These are phyloP conservation scores for Oldenlandia corymbosa DNA, from an alignment of 257 asterid species.

Conservation along the genomic window DNA sequence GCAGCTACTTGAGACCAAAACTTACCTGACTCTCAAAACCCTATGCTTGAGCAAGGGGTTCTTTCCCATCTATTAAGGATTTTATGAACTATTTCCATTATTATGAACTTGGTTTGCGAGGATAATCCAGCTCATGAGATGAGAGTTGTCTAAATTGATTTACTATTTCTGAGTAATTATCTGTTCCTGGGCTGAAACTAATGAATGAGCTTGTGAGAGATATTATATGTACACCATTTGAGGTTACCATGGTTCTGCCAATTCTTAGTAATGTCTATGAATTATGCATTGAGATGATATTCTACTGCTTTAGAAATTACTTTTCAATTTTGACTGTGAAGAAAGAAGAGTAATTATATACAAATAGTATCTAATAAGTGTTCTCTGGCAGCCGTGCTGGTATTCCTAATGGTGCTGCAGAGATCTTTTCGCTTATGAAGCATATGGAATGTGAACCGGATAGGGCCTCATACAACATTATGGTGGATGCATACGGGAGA, in stretches of 20 bases:
- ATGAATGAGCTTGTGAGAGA: background rate
- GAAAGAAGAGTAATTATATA: background rate
- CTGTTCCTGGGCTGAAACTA: background rate
- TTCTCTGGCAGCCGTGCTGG: constrained; percentile 65
- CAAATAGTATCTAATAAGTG: too few species aligned
- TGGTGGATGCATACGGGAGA: constrained; percentile 88
- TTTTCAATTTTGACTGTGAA: background rate
- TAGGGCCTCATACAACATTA: constrained; percentile 73
- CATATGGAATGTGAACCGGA: constrained; percentile 88
- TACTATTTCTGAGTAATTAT: too few species aligned
- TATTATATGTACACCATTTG: background rate
- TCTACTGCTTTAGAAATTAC: background rate
- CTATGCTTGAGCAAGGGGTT: background rate
- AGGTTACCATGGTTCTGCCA: background rate
- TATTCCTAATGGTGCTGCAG: constrained; percentile 74
- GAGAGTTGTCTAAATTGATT: background rate
- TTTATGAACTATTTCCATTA: background rate
- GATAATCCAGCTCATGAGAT: background rate
- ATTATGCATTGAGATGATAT: background rate
- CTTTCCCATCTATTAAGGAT: background rate
- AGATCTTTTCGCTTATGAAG: constrained; percentile 77
- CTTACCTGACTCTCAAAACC: background rate
- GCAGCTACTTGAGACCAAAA: background rate
- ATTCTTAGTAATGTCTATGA: background rate
- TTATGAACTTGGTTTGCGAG: background rate